Evolutionary conservation across 2,329 filamentous ascomycete genomes (phyloP).

Genomic region (Helotiales sp.): DNA sequence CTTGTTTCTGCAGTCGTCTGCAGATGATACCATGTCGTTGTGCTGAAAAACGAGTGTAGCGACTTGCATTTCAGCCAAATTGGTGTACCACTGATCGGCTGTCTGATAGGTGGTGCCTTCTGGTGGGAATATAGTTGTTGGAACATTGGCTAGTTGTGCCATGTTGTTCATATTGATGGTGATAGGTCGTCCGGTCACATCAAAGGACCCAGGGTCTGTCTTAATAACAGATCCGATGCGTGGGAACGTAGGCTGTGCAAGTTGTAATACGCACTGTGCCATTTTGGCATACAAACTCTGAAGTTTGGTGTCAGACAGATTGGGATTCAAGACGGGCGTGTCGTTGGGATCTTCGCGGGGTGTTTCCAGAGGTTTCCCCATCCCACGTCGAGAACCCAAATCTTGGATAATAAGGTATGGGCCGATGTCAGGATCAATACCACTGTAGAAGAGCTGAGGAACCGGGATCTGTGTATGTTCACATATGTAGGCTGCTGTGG

Average conservation of each 20-base stretch:
- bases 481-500: not conserved
- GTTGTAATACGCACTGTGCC: not conserved
- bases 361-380: not conserved
- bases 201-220: slow-evolving; percentile 10
- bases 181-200: slow-evolving; percentile 22
- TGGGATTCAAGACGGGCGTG: not conserved
- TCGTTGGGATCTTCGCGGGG: not conserved
- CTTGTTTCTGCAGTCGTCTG: slow-evolving; percentile 50
- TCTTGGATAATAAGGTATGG: not conserved
- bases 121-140: slow-evolving; percentile 20
- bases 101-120: slow-evolving; percentile 20
- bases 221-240: slow-evolving; percentile 27
- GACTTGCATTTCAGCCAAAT: slow-evolving; percentile 44
- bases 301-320: not conserved
- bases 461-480: not conserved
- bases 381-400: not conserved
- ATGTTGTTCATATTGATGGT: slow-evolving; percentile 33
- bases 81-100: slow-evolving; percentile 24
- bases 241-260: slow-evolving; percentile 22
- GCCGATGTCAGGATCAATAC: not conserved
- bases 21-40: slow-evolving; percentile 46
- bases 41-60: slow-evolving; percentile 49
- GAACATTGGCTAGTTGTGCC: slow-evolving; percentile 27
- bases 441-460: not conserved
- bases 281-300: not conserved